Base-by-base conservation (phyloP, 2,329 filamentous ascomycete species). In the Fusarium ramigenum region DNA sequence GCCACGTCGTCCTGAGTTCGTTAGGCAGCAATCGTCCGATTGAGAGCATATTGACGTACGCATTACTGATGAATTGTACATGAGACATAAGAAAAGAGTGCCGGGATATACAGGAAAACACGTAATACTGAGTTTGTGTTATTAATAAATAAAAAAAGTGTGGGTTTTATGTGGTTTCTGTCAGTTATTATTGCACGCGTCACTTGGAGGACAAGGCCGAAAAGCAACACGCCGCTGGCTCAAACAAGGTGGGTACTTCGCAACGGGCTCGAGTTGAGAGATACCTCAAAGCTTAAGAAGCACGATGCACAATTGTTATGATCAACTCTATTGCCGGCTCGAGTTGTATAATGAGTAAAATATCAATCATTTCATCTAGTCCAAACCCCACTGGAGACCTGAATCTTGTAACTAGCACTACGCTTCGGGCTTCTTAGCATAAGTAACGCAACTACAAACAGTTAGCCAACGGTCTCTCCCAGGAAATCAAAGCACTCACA, bases 351-450 rank as follows among this genome's bases (percentile, higher is more conserved):
- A 12, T 12, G 11, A 1, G 19, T 7, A 37, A 12, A 3, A 7
- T 28, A 3, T 14, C 8, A 7, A 50, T 28, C 9, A 16, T 18
- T 39, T 2, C n/a, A 36, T 25, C 11, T 3, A 15, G n/a, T 16
- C 32, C 16, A n/a, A 11, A 8, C n/a, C 18, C 50, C 2, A 28
- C 9, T 9, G 2, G 21, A 28, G 21, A 15, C 12, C 7, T 58
- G 12, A 16, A 16, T n/a, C 7, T 47, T 7, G 8, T n/a, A 19
- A 4, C 16, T 3, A 23, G 10, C 6, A n/a, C 59, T 36, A 70
- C 16, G 44, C 59, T 2, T 65, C 61, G 14, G 73, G 73, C 49
- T 74, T 75, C 23, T 43, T 66, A 2, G 61, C 70, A n/a, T 75
- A 74, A 4, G 68, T 66, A 1, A 72, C 64, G 16, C 73, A 72